Conservation (phyloP, 257 asterid genomes). For the Solanum chiquidenum region DNA sequence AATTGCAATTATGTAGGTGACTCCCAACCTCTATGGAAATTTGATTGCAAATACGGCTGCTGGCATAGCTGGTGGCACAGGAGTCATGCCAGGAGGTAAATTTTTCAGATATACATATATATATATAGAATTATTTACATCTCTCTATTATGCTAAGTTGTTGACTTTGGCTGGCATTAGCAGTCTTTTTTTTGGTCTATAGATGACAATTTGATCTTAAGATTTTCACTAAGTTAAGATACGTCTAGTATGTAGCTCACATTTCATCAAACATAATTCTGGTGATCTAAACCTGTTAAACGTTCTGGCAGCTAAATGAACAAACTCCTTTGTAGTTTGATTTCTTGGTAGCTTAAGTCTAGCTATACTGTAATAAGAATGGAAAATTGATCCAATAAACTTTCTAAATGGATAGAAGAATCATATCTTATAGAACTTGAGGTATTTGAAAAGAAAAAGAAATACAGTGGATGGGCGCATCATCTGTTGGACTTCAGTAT, state of each 20-base stretch:
- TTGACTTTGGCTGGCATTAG: not conserved
- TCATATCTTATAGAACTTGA: not conserved
- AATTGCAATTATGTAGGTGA: constrained; percentile 44
- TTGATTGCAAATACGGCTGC: constrained; percentile 91
- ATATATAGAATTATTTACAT: not conserved
- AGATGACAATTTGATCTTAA: not conserved
- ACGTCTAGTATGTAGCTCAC: not conserved
- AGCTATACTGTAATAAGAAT: not conserved
- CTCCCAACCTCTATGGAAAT: constrained; percentile 96
- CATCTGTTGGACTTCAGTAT: not conserved
- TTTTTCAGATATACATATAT: not conserved
- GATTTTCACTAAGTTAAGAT: not conserved
- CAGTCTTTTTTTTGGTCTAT: not conserved
- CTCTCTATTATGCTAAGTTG: not conserved
- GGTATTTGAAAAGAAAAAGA: not conserved
- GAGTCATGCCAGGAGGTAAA: constrained; percentile 97
- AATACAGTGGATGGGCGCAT: not conserved
- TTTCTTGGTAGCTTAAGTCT: not conserved
- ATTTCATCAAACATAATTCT: not conserved
- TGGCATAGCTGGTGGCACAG: constrained; percentile 99
- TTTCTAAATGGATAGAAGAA: not conserved
- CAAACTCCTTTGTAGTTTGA: not conserved
- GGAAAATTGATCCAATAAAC: not conserved
- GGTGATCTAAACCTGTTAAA: not conserved
- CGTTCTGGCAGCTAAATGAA: not conserved